Percentiles rank a stretch among this genome's conserved stretches.
phyloP scores from a whole-genome alignment of 805 yeast species.

The Blastobotrys robertii region DNA sequence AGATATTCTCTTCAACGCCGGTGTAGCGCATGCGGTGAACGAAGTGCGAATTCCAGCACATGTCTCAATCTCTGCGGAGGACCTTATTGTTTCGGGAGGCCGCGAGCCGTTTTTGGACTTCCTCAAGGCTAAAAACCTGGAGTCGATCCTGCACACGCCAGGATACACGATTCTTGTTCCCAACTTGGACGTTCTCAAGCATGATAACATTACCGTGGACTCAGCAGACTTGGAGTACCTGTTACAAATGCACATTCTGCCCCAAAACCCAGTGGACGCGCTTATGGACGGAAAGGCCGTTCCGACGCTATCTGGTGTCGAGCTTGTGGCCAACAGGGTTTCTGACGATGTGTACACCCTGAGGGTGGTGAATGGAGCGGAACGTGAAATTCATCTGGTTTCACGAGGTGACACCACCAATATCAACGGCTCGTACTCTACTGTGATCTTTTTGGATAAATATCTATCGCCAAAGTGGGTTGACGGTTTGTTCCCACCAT shows the following conservation, averaged over 20 bases:
- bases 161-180: constrained; percentile 67
- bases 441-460: constrained; percentile 26
- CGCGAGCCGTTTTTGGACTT: constrained; percentile 39
- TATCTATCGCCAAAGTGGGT: constrained; percentile 28
- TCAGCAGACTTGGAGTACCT: constrained; percentile 41
- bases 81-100: constrained; percentile 48
- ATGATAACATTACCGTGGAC: constrained; percentile 40
- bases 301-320: constrained; percentile 18
- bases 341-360: constrained; percentile 20
- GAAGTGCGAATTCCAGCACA: constrained; percentile 47
- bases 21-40: constrained; percentile 68
- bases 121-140: constrained; percentile 37
- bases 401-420: constrained; percentile 21
- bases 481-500: constrained; percentile 15
- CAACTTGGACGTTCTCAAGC: constrained; percentile 42
- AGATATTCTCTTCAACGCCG: constrained; percentile 72
- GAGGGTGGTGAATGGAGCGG: constrained; percentile 16
- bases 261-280: constrained; percentile 35
- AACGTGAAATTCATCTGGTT: constrained; percentile 15
- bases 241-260: constrained; percentile 59
- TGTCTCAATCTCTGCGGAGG: constrained; percentile 42
- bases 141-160: constrained; percentile 32
- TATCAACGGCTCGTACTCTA: constrained; percentile 12
- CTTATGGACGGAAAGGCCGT: constrained; percentile 16
- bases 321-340: constrained; percentile 12